These are phyloP conservation scores for Lotus japonicus DNA, from an alignment of 306 rosid species.

Conservation along the genomic window DNA sequence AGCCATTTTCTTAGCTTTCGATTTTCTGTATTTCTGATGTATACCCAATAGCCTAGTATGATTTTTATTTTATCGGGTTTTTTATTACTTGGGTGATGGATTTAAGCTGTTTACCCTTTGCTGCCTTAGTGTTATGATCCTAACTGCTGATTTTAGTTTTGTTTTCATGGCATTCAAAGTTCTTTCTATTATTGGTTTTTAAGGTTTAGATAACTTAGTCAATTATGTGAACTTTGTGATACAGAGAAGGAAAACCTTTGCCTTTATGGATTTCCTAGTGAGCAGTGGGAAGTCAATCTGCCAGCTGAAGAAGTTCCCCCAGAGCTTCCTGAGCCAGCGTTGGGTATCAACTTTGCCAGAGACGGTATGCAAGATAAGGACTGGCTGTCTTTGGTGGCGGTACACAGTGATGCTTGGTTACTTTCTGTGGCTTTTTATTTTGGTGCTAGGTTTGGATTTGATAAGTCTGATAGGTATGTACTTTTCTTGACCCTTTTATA, in stretches of 20 bases:
- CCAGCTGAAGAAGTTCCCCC: slow-evolving; percentile 53
- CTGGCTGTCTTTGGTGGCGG: slow-evolving; percentile 49
- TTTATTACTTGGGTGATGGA: background rate
- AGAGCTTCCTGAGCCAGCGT: slow-evolving; percentile 55
- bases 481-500: background rate
- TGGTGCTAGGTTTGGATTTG: slow-evolving; percentile 45
- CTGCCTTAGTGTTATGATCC: background rate
- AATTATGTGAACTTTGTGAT: slow-evolving; percentile 12
- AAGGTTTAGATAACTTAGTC: background rate
- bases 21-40: background rate
- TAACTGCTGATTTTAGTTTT: background rate
- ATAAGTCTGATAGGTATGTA: slow-evolving; percentile 39
- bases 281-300: slow-evolving; percentile 50
- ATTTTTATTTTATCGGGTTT: background rate
- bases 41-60: background rate
- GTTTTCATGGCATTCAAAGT: background rate
- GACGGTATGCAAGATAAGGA: slow-evolving; percentile 50
- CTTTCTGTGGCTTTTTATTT: slow-evolving; percentile 45
- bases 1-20: background rate
- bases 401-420: slow-evolving; percentile 48
- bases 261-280: slow-evolving; percentile 54
- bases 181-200: background rate
- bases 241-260: slow-evolving; percentile 56
- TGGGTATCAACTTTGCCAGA: slow-evolving; percentile 54
- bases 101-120: slow-evolving; percentile 1